phyloP scores from a whole-genome alignment of 2,329 filamentous ascomycete genomes.

The Lasiodiplodia hormozganensis region DNA sequence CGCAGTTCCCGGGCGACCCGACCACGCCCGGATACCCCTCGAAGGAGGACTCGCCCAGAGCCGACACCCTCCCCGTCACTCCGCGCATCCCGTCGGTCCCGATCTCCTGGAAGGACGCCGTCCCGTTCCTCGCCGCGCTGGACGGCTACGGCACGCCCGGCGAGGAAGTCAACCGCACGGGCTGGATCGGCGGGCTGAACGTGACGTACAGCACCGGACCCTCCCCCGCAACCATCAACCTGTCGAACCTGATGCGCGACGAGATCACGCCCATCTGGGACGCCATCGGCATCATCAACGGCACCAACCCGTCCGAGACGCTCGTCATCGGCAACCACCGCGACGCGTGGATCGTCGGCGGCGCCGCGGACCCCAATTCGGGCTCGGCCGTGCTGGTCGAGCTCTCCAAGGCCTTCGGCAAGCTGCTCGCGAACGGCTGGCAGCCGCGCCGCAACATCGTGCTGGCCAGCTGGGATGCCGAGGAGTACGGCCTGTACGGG shows the following conservation, averaged over 20 bases:
- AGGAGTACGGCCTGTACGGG: slow-evolving; percentile 49
- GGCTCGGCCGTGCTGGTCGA: slow-evolving; percentile 59
- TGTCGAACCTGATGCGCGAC: slow-evolving; percentile 78
- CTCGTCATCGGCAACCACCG: slow-evolving; percentile 61
- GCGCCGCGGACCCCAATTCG: slow-evolving; percentile 60
- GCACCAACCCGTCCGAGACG: slow-evolving; percentile 64
- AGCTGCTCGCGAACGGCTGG: slow-evolving; percentile 57
- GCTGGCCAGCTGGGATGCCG: slow-evolving; percentile 52
- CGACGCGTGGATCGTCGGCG: slow-evolving; percentile 62
- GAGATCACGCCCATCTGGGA: slow-evolving; percentile 83
- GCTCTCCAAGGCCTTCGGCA: slow-evolving; percentile 57
- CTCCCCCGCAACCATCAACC: slow-evolving; percentile 58
- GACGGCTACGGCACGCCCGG: slow-evolving; percentile 78
- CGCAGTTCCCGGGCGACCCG: slow-evolving; percentile 56
- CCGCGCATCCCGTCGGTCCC: slow-evolving; percentile 85
- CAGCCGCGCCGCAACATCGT: slow-evolving; percentile 59
- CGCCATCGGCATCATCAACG: slow-evolving; percentile 72
- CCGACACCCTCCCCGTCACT: slow-evolving; percentile 68
- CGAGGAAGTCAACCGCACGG: slow-evolving; percentile 47
- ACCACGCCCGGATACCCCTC: slow-evolving; percentile 73
- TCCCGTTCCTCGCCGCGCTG: slow-evolving; percentile 80
- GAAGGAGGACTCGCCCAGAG: slow-evolving; percentile 76
- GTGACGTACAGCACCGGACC: slow-evolving; percentile 45
- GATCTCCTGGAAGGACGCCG: slow-evolving; percentile 80
- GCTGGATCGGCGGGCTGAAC: slow-evolving; percentile 46